Evolutionary conservation across 2,329 filamentous ascomycete genomes (phyloP).

Genomic region (Colletotrichum sojae): DNA sequence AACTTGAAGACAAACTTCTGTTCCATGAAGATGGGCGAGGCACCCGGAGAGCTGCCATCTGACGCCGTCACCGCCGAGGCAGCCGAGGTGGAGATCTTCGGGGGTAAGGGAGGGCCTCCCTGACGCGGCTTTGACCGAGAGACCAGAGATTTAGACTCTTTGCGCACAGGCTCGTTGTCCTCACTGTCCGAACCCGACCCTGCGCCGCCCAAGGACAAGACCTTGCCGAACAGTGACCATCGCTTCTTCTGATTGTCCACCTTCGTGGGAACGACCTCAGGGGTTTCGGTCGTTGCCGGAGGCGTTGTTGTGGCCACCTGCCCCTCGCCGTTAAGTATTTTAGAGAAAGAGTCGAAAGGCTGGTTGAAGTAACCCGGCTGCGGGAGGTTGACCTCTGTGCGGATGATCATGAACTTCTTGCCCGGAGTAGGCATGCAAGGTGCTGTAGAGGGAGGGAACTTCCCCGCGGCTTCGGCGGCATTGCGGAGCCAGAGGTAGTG

Average conservation of each 20-base stretch:
- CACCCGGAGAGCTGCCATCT: slow-evolving; percentile 68
- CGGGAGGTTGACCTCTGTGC: slow-evolving; percentile 74
- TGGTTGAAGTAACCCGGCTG: slow-evolving; percentile 62
- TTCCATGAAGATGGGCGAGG: slow-evolving; percentile 68
- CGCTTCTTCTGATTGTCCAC: slow-evolving; percentile 64
- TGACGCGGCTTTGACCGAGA: slow-evolving; percentile 27
- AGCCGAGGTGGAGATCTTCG: slow-evolving; percentile 51
- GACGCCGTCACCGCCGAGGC: slow-evolving; percentile 52
- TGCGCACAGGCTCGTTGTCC: slow-evolving; percentile 65
- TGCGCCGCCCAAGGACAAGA: slow-evolving; percentile 62
- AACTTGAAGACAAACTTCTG: slow-evolving; percentile 81
- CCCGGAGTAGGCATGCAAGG: slow-evolving; percentile 90
- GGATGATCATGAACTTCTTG: slow-evolving; percentile 89
- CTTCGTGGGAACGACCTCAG: slow-evolving; percentile 44
- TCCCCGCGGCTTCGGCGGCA: slow-evolving; percentile 69
- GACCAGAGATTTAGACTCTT: slow-evolving; percentile 59
- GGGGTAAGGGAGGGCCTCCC: slow-evolving; percentile 50
- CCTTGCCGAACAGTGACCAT: slow-evolving; percentile 75
- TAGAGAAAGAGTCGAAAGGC: slow-evolving; percentile 63
- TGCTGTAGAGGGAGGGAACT: slow-evolving; percentile 77
- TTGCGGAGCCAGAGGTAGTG: slow-evolving; percentile 84
- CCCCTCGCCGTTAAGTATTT: slow-evolving; percentile 35
- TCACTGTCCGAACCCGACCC: slow-evolving; percentile 51
- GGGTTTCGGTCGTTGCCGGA: slow-evolving; percentile 16
- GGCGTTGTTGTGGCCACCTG: slow-evolving; percentile 29